These are phyloP conservation scores for Leavenworthia alabamica DNA, from an alignment of 345 rosid genomes.

Conservation along the genomic window DNA sequence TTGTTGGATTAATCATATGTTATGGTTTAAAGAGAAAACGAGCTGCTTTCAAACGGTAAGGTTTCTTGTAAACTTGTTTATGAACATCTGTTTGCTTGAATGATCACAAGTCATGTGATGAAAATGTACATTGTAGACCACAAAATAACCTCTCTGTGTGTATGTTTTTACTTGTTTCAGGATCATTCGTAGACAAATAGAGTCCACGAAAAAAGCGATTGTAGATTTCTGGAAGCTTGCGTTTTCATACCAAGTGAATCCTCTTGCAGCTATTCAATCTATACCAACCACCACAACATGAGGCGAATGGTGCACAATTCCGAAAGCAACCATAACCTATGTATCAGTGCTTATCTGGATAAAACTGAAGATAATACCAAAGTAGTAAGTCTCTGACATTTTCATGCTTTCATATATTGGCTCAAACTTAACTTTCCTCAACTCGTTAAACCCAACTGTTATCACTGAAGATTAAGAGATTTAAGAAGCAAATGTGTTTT, in stretches of 20 bases:
- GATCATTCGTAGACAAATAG: conserved; percentile 38
- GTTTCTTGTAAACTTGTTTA: conserved; percentile 1
- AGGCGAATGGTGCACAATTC: conserved; percentile 2
- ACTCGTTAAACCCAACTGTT: background rate
- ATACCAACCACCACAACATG: conserved; percentile 37
- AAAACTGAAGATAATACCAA: background rate
- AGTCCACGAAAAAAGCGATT: conserved; percentile 46
- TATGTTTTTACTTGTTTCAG: conserved; percentile 41
- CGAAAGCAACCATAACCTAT: no score
- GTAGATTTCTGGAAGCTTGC: conserved; percentile 83
- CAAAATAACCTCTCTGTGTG: background rate
- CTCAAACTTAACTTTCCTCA: background rate
- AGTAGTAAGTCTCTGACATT: background rate
- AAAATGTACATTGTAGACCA: background rate
- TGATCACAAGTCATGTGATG: background rate
- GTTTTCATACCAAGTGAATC: conserved; percentile 88
- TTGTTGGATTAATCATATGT: conserved; percentile 43
- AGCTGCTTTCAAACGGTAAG: conserved; percentile 51
- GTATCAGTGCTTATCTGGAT: background rate
- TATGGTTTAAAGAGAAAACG: conserved; percentile 46
- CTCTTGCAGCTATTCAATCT: conserved; percentile 82
- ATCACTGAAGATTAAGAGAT: background rate
- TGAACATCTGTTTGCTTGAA: background rate
- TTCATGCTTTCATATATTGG: background rate
- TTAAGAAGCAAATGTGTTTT: background rate